Evolutionary conservation across 73 alveolate genomes (phyloP).

Genomic region (Blepharisma japonicum): DNA sequence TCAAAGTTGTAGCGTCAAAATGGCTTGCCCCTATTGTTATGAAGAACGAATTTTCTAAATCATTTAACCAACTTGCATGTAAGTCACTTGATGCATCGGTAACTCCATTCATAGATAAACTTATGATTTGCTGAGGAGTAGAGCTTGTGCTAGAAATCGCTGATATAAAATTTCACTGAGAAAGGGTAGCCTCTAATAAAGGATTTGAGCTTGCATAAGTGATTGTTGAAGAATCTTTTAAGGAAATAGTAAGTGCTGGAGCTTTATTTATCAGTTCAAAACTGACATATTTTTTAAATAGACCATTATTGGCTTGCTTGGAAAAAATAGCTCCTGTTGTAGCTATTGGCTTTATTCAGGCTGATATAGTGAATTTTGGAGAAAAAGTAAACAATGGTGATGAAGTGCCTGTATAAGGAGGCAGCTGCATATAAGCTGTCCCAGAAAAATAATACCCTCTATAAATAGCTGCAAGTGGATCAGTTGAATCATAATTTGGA

Average conservation of each 20-base stretch:
- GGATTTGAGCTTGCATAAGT: neutral
- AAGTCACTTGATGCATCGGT: neutral
- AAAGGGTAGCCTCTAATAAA: neutral
- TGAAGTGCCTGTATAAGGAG: neutral
- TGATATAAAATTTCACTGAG: no score
- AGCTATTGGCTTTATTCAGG: neutral
- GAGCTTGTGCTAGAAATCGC: no score
- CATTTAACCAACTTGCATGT: neutral
- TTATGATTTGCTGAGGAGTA: neutral
- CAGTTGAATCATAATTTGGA: slow-evolving; percentile 11
- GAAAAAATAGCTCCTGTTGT: neutral
- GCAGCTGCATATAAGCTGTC: slow-evolving; percentile 7
- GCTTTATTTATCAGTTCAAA: neutral
- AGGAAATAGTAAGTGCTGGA: neutral
- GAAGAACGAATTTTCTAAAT: neutral
- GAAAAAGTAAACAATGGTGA: neutral
- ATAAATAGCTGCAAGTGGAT: neutral
- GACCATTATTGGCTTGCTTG: neutral
- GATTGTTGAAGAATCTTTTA: neutral
- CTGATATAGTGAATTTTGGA: neutral
- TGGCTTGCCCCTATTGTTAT: slow-evolving; percentile 10
- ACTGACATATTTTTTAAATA: neutral
- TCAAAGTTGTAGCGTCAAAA: neutral
- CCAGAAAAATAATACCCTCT: slow-evolving; percentile 23
- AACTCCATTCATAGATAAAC: slow-evolving; percentile 2